Base-by-base conservation (phyloP, 23 red algal species). In the Chondrus crispus region DNA sequence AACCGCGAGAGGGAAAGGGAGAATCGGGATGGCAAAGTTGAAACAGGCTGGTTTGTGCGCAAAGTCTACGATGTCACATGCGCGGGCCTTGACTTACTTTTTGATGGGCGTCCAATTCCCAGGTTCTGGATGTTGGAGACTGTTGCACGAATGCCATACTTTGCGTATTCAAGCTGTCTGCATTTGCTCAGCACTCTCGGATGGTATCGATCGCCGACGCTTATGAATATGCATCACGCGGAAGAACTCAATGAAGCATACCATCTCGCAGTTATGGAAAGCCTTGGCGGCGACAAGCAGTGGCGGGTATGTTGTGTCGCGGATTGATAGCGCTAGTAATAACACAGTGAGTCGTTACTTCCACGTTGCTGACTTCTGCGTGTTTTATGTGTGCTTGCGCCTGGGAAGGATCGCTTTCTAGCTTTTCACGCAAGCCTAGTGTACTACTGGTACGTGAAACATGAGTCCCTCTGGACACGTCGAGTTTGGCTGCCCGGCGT, bases 101-200 rank as follows among this genome's bases (percentile, higher is more conserved):
- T 96, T 62, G 45, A 62, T 37, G 58, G 72, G 14, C 82, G 89
- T 3, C 96, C 96, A 2, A 89, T 98, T 48, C 60, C 83, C 48
- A 87, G 97, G 32, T 95, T 98, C 80, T 98, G 93, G 90, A 84
- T 98, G 70, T 60, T 98, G 7, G 97, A 98, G 85, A 96, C 89
- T 2, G 93, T 98, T 2, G 97, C 97, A 14, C 80, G 97, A 46
- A 96, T 98, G 97, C 97, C 97, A 5, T 98, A 98, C 80, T 98
- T 98, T 84, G 87, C 94, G 7, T 98, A 98, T 71, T 73, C 95
- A n/a, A 94, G 89, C 30, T 89, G 93, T 36, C 89, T 98, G 63
- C 97, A 98, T 92, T 68, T 98, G 76, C 91, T 88, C 79, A 82
- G 93, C 51, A 98, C 97, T 9, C 55, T 98, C 41, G 93, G 93